A percentile compares a stretch with the other conserved stretches of the same genome.
These are phyloP conservation scores for Blastobotrys indianensis DNA, from an alignment of 1,139 yeast species.

Conservation along the genomic window DNA sequence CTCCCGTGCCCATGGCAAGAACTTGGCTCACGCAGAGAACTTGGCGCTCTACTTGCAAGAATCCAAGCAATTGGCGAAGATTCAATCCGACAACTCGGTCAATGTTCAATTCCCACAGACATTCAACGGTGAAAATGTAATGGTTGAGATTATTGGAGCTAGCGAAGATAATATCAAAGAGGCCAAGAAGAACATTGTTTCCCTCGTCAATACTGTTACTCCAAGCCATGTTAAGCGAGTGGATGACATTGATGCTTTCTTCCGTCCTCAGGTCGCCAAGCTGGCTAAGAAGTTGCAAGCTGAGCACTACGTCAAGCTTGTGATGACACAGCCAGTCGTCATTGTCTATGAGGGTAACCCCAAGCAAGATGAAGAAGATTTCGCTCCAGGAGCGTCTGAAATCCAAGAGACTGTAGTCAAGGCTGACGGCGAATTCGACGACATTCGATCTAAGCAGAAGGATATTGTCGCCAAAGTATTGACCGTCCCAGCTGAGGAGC, in stretches of 20 bases:
- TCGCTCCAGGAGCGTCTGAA: conserved; percentile 42
- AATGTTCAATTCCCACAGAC: conserved; percentile 42
- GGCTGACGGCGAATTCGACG: conserved; percentile 47
- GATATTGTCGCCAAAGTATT: conserved; percentile 50
- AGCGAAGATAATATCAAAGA: conserved; percentile 41
- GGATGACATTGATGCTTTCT: conserved; percentile 64
- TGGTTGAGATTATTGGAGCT: conserved; percentile 42
- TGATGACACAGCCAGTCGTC: conserved; percentile 45
- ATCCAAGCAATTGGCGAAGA: conserved; percentile 40
- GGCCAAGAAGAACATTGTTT: conserved; percentile 65
- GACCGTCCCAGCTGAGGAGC: conserved; percentile 49
- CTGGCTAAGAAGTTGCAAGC: conserved; percentile 43
- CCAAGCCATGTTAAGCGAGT: conserved; percentile 60
- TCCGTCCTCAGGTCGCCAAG: conserved; percentile 46
- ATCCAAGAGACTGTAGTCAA: conserved; percentile 34
- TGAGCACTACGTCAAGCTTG: conserved; percentile 47
- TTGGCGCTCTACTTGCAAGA: conserved; percentile 61
- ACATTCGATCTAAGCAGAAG: conserved; percentile 54
- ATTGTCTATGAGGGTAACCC: conserved; percentile 37
- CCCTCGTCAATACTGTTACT: conserved; percentile 62
- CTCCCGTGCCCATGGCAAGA: conserved; percentile 82
- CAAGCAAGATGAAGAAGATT: conserved; percentile 39
- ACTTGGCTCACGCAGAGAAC: conserved; percentile 65
- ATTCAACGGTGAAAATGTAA: conserved; percentile 33
- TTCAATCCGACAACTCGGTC: conserved; percentile 42